Conservation (phyloP, 352 stramenopile genomes). For the Globisporangium radiosum region DNA sequence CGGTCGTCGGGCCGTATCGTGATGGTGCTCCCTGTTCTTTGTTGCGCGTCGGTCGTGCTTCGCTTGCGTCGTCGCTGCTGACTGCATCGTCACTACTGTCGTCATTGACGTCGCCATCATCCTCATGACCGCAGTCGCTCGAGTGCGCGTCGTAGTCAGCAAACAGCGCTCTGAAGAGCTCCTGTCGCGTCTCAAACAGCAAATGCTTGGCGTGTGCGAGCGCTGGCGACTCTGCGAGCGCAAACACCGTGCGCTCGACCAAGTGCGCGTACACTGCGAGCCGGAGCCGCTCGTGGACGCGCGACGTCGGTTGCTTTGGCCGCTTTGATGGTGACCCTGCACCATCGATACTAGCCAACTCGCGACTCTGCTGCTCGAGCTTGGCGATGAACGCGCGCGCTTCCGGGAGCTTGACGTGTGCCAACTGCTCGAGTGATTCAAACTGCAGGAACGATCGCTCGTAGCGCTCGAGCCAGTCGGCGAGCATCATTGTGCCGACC, state of each 20-base stretch:
- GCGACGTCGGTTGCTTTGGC: slow-evolving; percentile 8
- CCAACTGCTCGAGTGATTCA: slow-evolving; percentile 44
- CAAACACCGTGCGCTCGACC: slow-evolving; percentile 29
- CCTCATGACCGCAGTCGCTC: not conserved
- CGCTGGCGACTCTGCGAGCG: slow-evolving; percentile 23
- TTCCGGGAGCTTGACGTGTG: slow-evolving; percentile 42
- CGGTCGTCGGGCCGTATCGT: slow-evolving; percentile 8
- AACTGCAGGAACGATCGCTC: slow-evolving; percentile 36
- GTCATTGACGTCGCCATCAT: not conserved
- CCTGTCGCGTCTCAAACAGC: slow-evolving; percentile 28
- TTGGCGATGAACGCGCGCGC: slow-evolving; percentile 39
- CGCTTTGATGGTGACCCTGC: not conserved
- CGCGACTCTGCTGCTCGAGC: slow-evolving; percentile 18
- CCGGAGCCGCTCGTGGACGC: slow-evolving; percentile 33
- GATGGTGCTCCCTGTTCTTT: not conserved
- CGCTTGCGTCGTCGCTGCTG: not conserved
- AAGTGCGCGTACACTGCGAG: slow-evolving; percentile 40
- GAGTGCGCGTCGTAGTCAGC: slow-evolving; percentile 26
- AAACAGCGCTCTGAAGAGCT: slow-evolving; percentile 42
- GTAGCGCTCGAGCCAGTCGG: slow-evolving; percentile 38
- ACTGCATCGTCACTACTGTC: slow-evolving; percentile 4
- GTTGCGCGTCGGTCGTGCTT: not conserved
- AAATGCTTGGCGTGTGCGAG: slow-evolving; percentile 21
- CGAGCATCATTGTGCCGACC: slow-evolving; percentile 20
- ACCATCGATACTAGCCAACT: not conserved